phyloP scores from a whole-genome alignment of 305 asterid species.

The Fraxinus paxiana region DNA sequence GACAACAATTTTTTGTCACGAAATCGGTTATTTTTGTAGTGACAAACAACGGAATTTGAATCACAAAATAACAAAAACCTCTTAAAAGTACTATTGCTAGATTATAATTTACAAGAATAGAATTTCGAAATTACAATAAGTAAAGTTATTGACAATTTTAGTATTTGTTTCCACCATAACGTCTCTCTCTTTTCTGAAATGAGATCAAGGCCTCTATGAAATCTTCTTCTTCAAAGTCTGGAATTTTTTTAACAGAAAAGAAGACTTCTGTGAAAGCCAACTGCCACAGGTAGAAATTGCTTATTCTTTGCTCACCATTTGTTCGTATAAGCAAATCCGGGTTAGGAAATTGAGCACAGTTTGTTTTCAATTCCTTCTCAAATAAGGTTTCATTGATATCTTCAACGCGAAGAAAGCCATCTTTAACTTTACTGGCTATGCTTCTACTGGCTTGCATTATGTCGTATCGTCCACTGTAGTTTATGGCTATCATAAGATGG shows the following conservation, averaged over 20 bases:
- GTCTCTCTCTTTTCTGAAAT: constrained; percentile 14
- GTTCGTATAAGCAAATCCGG: constrained; percentile 35
- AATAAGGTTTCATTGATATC: constrained; percentile 23
- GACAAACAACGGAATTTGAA: no score
- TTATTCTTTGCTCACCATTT: constrained; percentile 34
- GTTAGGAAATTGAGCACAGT: constrained; percentile 15
- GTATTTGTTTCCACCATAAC: background rate
- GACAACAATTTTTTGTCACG: no score
- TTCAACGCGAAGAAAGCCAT: constrained; percentile 18
- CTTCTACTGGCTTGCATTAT: constrained; percentile 26
- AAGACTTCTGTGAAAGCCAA: constrained; percentile 32
- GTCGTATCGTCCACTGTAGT: constrained; percentile 36
- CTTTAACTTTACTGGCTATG: constrained; percentile 27
- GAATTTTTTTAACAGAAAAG: constrained; percentile 22
- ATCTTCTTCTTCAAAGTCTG: constrained; percentile 29
- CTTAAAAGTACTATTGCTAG: no score
- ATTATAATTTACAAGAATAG: no score
- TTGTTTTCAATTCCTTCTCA: constrained; percentile 24
- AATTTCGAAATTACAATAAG: no score
- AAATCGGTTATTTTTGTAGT: no score
- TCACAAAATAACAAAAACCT: no score
- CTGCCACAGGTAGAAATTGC: constrained; percentile 39
- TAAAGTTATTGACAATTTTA: background rate
- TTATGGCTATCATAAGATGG: constrained; percentile 29
- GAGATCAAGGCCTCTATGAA: constrained; percentile 6